Evolutionary conservation across 352 stramenopile genomes (phyloP), one percentile per base, ranked within the genome.

Genomic region (Blastocystis sp.): DNA sequence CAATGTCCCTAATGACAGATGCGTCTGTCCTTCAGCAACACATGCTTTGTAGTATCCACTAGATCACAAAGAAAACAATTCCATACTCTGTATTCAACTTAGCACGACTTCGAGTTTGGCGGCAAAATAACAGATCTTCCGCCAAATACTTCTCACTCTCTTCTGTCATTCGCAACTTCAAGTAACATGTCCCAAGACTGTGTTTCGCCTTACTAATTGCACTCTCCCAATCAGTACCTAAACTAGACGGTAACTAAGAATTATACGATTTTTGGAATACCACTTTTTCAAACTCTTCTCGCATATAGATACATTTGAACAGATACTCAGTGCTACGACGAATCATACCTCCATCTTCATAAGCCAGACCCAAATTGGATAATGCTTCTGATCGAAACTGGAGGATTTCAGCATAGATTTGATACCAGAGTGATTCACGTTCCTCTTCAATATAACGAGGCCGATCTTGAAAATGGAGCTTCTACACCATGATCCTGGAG

Each of bases 291-390:
- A 83, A 83, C 51, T 24, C 39, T 14, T 83, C 71, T 35, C 58
- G 63, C 71, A 83, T 63, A 42, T 83, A 83, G 49, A 83, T 59
- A 37, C 46, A 63, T 14, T 65, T 52, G 39, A 65, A 83, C 27
- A 83, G 71, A 67, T 66, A 83, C 43, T 83, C 27, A 29, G 71
- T 83, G 54, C 71, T 65, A 21, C 66, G 71, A 43, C 71, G 71
- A 51, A 83, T 29, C 54, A 67, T 32, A 16, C 71, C 71, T 21
- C 42, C 46, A 59, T 83, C 71, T 66, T 83, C 71, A 42, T 83
- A 83, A 29, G 71, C 71, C 4, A 83, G 37, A 2, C 71, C 71
- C 1, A 83, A 37, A 24, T 83, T 83, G 4, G 42, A 32, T 27
- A 83, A 56, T 0, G 71, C 71, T 16, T 83, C 71, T n/a, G 29